Conservation (phyloP, 2,329 filamentous ascomycete genomes). For the Xylariaceae sp. region DNA sequence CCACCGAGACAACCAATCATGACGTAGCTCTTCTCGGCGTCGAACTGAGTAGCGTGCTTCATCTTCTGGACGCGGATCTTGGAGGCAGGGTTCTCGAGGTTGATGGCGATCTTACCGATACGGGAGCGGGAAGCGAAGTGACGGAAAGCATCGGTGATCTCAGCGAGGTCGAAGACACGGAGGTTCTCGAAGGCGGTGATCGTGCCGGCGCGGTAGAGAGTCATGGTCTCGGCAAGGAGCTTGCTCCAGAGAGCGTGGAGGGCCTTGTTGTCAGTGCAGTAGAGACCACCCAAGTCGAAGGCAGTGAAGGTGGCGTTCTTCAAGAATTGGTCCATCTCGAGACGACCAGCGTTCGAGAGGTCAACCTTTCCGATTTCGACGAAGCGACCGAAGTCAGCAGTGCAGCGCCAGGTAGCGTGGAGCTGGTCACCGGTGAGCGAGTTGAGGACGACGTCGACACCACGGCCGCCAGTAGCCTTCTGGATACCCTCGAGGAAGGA, state of each 20-base stretch:
- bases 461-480: slow-evolving; percentile 10
- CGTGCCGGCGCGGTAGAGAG: slow-evolving; percentile 1
- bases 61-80: slow-evolving; percentile 3
- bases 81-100: slow-evolving; percentile 3
- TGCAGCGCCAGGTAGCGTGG: slow-evolving; percentile 29
- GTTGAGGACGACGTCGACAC: slow-evolving; percentile 18
- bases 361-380: slow-evolving; percentile 36
- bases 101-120: slow-evolving; percentile 11
- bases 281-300: slow-evolving; percentile 34
- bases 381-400: slow-evolving; percentile 33
- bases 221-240: not conserved
- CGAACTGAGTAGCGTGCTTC: not conserved
- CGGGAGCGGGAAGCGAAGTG: slow-evolving; percentile 1
- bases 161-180: slow-evolving; percentile 6
- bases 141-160: slow-evolving; percentile 7
- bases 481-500: slow-evolving; percentile 29
- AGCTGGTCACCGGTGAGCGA: slow-evolving; percentile 13
- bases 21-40: slow-evolving; percentile 6
- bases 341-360: slow-evolving; percentile 27
- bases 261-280: slow-evolving; percentile 23
- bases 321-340: slow-evolving; percentile 13
- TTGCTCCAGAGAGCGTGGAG: not conserved
- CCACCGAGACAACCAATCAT: slow-evolving; percentile 26
- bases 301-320: slow-evolving; percentile 36
- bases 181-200: not conserved